phyloP scores from a whole-genome alignment of 2,329 filamentous ascomycete species.

The Colletotrichum acutatum region DNA sequence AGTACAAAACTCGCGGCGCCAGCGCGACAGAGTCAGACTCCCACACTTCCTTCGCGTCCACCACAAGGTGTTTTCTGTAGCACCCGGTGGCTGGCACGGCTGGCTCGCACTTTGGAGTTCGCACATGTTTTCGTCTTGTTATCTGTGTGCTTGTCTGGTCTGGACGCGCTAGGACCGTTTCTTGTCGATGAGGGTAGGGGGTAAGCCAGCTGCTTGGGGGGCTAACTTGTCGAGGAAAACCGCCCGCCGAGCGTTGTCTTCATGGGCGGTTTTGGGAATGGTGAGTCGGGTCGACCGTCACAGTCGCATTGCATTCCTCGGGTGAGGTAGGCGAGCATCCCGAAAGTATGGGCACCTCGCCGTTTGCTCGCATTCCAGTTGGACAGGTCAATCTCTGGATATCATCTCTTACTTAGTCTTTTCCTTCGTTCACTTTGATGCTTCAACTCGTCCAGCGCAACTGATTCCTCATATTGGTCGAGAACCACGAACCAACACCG shows the following conservation, averaged over 20 bases:
- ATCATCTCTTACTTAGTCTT: not conserved
- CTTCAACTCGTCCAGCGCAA: not conserved
- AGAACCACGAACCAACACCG: not conserved
- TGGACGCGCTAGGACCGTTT: conserved; percentile 10
- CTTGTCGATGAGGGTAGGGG: not conserved
- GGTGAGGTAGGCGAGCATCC: not conserved
- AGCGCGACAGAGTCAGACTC: not conserved
- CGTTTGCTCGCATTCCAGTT: not conserved
- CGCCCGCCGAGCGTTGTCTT: conserved; percentile 9
- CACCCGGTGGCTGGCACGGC: conserved; percentile 19
- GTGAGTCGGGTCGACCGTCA: not conserved
- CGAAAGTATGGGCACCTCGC: not conserved
- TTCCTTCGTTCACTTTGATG: not conserved
- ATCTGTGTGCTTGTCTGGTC: not conserved
- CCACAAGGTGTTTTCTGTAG: not conserved
- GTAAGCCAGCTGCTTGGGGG: not conserved
- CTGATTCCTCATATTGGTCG: not conserved
- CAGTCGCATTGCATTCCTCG: not conserved
- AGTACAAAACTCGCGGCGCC: conserved; percentile 28
- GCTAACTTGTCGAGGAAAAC: conserved; percentile 17
- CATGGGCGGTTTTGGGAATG: not conserved
- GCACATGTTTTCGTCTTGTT: conserved; percentile 4
- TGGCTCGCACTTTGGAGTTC: not conserved
- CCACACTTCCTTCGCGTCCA: conserved; percentile 15
- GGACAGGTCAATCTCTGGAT: not conserved